Evolutionary conservation across 192 early-diverging fungal species (phyloP).

Genomic region (Backusella parvicylindrica): DNA sequence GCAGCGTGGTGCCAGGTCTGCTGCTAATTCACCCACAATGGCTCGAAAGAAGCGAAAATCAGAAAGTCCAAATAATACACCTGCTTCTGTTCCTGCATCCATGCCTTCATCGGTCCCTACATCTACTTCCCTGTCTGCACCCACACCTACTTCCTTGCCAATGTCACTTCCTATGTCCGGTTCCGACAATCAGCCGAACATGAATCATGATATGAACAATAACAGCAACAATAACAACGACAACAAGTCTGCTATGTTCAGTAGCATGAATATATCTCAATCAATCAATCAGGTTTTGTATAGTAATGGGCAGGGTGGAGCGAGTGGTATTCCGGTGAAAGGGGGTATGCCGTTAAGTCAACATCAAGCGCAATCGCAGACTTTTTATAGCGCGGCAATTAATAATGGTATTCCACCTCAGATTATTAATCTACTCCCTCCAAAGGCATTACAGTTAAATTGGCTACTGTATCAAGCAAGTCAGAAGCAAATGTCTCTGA

Average conservation of each 20-base stretch:
- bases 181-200: not conserved
- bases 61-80: not conserved
- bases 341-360: constrained; percentile 1
- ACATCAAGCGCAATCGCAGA: constrained; percentile 16
- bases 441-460: constrained; percentile 23
- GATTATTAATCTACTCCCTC: constrained; percentile 24
- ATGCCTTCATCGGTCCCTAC: not conserved
- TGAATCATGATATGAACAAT: not conserved
- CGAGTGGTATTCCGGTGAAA: constrained; percentile 4
- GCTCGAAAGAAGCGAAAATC: not conserved
- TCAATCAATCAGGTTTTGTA: not conserved
- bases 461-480: constrained; percentile 28
- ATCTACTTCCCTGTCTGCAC: not conserved
- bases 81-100: not conserved
- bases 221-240: not conserved
- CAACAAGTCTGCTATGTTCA: not conserved
- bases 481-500: constrained; percentile 5
- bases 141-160: not conserved
- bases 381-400: constrained; percentile 23
- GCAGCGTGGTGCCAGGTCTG: constrained; percentile 12
- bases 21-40: constrained; percentile 6
- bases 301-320: not conserved
- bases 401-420: constrained; percentile 20
- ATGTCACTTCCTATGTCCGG: not conserved
- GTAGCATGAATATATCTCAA: not conserved